Conservation (phyloP, 345 rosid species). For the Acer yangbiense region DNA sequence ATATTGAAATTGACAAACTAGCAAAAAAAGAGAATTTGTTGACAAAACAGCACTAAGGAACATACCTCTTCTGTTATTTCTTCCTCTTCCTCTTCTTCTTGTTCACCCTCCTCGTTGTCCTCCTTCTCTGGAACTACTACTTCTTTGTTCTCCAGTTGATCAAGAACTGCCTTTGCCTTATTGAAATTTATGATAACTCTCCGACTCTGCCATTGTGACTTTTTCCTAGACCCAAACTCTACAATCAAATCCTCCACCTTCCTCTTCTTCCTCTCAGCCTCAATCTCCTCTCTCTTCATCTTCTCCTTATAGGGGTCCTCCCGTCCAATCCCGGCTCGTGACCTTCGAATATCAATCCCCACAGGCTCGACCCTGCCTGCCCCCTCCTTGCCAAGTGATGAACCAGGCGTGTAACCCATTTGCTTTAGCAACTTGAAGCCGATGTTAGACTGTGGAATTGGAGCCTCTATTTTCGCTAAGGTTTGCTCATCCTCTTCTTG, state of each 20-base stretch:
- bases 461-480: constrained; percentile 66
- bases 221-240: constrained; percentile 83
- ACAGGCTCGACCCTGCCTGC: constrained; percentile 75
- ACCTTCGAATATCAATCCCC: constrained; percentile 76
- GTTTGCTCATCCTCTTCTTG: constrained; percentile 79
- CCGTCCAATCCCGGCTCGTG: constrained; percentile 84
- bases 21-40: constrained; percentile 1
- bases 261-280: constrained; percentile 49
- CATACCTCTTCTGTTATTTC: constrained; percentile 74
- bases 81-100: constrained; percentile 64
- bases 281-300: constrained; percentile 69
- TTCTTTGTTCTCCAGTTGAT: constrained; percentile 84
- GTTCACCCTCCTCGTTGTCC: constrained; percentile 53
- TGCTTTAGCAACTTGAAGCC: constrained; percentile 89
- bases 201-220: constrained; percentile 73
- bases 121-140: constrained; percentile 53
- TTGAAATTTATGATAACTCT: constrained; percentile 65
- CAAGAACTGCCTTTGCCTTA: constrained; percentile 87
- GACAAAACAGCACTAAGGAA: not conserved
- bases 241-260: constrained; percentile 67
- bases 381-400: constrained; percentile 79
- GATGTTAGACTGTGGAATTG: constrained; percentile 79
- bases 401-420: constrained; percentile 97
- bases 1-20: not conserved
- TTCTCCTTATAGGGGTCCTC: constrained; percentile 87